These are phyloP conservation scores for Cyamopsis tetragonoloba DNA, from an alignment of 306 rosid genomes.

Conservation along the genomic window DNA sequence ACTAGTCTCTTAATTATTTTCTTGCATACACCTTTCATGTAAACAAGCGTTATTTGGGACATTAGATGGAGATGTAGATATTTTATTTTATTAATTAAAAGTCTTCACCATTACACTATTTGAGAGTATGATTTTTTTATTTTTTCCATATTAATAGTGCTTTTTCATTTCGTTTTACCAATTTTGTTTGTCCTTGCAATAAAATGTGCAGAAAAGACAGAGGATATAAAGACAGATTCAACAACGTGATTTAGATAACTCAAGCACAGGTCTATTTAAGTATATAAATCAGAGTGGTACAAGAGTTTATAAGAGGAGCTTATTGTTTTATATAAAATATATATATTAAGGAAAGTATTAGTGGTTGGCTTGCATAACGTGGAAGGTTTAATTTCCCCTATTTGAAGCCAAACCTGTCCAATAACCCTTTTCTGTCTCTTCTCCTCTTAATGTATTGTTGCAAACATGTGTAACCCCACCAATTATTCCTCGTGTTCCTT, in stretches of 20 bases:
- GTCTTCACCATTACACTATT: not conserved
- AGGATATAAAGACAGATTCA: not conserved
- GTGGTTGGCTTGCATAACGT: not conserved
- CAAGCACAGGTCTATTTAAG: too few relatives aligned
- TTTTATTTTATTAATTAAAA: conserved; percentile 1
- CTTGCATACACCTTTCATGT: not conserved
- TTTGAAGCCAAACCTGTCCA: conserved; percentile 11
- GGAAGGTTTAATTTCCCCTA: not conserved
- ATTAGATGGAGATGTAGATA: not conserved
- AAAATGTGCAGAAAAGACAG: too few relatives aligned
- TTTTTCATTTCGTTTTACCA: too few relatives aligned
- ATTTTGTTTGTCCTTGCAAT: too few relatives aligned
- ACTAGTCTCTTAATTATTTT: not conserved
- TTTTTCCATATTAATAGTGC: not conserved
- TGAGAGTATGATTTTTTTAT: too few relatives aligned
- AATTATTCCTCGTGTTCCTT: not conserved
- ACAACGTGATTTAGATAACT: not conserved
- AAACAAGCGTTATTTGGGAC: not conserved
- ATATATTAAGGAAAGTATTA: not conserved
- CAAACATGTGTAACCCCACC: not conserved
- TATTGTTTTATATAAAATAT: too few relatives aligned
- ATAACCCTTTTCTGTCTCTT: not conserved
- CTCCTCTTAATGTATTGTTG: not conserved
- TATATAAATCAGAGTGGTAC: not conserved
- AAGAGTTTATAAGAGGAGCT: not conserved